Percentiles rank a stretch among this genome's conserved stretches.
These are phyloP conservation scores for Lecanicillium sp. DNA, from an alignment of 2,329 filamentous ascomycete genomes.

Conservation along the genomic window DNA sequence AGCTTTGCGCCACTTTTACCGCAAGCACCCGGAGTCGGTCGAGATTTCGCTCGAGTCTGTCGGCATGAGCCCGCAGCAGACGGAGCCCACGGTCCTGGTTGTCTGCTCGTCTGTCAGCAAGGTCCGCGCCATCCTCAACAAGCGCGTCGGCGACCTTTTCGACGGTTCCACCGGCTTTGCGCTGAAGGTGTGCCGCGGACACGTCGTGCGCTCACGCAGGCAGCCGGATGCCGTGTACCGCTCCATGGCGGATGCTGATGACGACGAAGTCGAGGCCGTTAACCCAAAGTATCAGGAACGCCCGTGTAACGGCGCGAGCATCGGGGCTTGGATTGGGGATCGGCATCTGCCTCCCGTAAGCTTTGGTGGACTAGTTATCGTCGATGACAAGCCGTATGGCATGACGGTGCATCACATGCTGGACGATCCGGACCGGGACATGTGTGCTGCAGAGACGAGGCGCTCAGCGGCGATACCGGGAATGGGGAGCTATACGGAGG, in stretches of 20 bases:
- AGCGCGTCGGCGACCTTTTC: conserved; percentile 59
- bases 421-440: conserved; percentile 57
- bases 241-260: conserved; percentile 27
- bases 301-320: conserved; percentile 82
- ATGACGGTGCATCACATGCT: conserved; percentile 98
- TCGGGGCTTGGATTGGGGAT: conserved; percentile 81
- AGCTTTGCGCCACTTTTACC: conserved; percentile 63
- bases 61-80: conserved; percentile 59
- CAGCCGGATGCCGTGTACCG: conserved; percentile 24
- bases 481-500: conserved; percentile 39
- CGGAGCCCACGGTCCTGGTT: conserved; percentile 67
- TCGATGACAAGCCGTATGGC: conserved; percentile 79
- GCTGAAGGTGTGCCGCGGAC: conserved; percentile 66
- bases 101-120: conserved; percentile 70
- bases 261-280: conserved; percentile 37
- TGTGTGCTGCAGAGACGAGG: conserved; percentile 22
- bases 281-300: conserved; percentile 75
- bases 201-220: conserved; percentile 56
- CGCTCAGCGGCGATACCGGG: conserved; percentile 35
- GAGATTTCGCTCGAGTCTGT: conserved; percentile 73
- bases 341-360: conserved; percentile 86
- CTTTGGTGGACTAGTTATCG: conserved; percentile 78
- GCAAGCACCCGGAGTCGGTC: conserved; percentile 67
- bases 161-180: conserved; percentile 57
- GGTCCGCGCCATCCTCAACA: conserved; percentile 64